Base-by-base conservation (phyloP, 345 rosid species). In the Rhodamnia argentea region DNA sequence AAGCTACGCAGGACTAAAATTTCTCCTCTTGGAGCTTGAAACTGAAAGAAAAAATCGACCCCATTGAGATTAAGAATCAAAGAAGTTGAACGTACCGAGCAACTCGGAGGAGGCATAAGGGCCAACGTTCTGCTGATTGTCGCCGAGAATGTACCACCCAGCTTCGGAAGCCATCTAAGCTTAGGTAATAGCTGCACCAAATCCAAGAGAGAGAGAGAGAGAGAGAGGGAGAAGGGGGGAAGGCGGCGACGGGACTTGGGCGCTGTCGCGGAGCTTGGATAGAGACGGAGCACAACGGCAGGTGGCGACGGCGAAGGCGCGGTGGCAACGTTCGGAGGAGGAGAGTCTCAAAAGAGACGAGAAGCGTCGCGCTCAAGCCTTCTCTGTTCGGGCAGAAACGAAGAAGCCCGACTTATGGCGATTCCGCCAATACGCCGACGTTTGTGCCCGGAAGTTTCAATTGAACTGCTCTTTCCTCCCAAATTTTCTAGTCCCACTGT, bases 91-190 rank as follows among this genome's bases (percentile, higher is more conserved):
- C 93, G 88, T 89, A 96, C 99, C 97, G 53, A 92, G 91, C 58
- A 96, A 87, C 89, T 97, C 99, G 47, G 93, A 85, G 86, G 92
- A 83, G 4, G 93, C 87, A 87, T 96, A 95, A 8, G 99, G 99
- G 82, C 99, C 99, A 40, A 94, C 44, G 70, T 82, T 89, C 81
- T 96, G 92, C 88, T 94, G 96, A 85, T 95, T 90, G 85, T 89
- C 94, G 52, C 92, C 96, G 83, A 97, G 95, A 87, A 97, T 88
- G 88, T 90, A 96, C 99, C 99, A 97, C 44, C 92, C 95, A 27
- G 86, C 91, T 83, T 88, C 96, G 55, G 86, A 89, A 89, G 42
- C 88, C 83, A 50, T 87, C 26, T 32, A 52, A 52, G 18, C 81
- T 70, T 20, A 4, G 13, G 60, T 26, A 10, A 22, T 22, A 57